phyloP scores from a whole-genome alignment of 1,284 basidiomycete species.

The Cryptococcus sp. region DNA sequence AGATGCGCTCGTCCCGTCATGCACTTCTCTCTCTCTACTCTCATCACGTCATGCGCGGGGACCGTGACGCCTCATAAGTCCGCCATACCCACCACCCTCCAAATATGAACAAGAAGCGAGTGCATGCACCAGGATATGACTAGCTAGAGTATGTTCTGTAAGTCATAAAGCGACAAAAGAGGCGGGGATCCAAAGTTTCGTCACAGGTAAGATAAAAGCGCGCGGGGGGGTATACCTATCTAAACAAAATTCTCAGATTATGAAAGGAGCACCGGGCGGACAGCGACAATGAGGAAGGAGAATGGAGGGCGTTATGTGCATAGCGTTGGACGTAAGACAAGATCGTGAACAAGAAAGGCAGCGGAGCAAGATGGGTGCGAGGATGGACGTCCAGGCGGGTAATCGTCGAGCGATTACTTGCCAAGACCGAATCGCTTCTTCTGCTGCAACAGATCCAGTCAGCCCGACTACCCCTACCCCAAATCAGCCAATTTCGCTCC shows the following conservation, averaged over 20 bases:
- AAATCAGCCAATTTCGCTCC: background rate
- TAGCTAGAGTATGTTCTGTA: too few species aligned
- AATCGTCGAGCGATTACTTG: constrained; percentile 25
- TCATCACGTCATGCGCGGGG: too few species aligned
- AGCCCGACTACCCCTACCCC: background rate
- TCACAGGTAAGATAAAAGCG: background rate
- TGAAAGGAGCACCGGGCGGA: background rate
- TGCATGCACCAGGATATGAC: too few species aligned
- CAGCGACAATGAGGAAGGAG: background rate
- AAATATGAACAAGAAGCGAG: too few species aligned
- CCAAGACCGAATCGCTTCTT: constrained; percentile 49
- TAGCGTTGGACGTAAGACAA: constrained; percentile 3
- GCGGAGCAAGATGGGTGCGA: background rate
- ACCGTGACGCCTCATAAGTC: too few species aligned
- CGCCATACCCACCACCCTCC: too few species aligned
- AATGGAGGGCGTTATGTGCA: constrained; percentile 3
- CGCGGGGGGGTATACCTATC: background rate
- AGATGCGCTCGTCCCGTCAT: too few species aligned
- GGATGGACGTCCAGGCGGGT: background rate
- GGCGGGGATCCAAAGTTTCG: background rate
- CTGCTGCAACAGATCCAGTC: constrained; percentile 7
- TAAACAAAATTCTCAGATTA: background rate
- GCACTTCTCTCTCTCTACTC: too few species aligned
- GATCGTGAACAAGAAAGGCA: constrained; percentile 4
- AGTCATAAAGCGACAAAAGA: too few species aligned